These are phyloP conservation scores for Phytophthora megakarya DNA, from an alignment of 352 stramenopile species.

Conservation along the genomic window DNA sequence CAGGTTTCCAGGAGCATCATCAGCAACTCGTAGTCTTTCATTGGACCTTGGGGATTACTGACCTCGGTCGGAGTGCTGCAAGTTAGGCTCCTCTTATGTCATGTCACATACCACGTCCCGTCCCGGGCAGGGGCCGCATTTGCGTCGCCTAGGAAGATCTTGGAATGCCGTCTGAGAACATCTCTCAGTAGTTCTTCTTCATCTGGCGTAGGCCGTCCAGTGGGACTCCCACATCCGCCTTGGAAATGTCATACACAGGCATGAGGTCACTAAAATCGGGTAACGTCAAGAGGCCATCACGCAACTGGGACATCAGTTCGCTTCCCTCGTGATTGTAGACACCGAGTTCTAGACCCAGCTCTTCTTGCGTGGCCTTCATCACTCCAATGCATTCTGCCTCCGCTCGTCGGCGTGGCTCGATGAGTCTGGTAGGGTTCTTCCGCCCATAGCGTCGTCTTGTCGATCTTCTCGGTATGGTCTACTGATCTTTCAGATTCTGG, in stretches of 20 bases:
- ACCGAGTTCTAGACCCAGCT: neutral
- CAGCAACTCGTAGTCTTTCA: conserved; percentile 3
- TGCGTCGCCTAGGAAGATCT: neutral
- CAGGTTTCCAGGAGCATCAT: conserved; percentile 4
- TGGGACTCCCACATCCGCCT: neutral
- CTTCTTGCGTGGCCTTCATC: neutral
- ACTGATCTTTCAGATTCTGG: too few species aligned
- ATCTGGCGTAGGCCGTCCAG: neutral
- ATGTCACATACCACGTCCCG: conserved; percentile 2
- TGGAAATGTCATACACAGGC: neutral
- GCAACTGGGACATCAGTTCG: neutral
- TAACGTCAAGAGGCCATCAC: neutral
- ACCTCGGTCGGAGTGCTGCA: neutral
- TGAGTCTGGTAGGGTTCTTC: too few species aligned
- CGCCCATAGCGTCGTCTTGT: neutral
- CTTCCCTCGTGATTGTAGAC: conserved; percentile 11
- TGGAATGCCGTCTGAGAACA: neutral
- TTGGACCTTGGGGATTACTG: neutral
- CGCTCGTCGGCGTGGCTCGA: too few species aligned
- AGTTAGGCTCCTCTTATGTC: neutral
- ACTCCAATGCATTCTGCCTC: neutral
- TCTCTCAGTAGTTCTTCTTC: neutral
- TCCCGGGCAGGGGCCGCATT: neutral
- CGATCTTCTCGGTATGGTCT: neutral
- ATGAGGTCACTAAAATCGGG: neutral